These are phyloP conservation scores for Oryza coarctata DNA, from an alignment of 176 grass and related monocot species.

Conservation along the genomic window DNA sequence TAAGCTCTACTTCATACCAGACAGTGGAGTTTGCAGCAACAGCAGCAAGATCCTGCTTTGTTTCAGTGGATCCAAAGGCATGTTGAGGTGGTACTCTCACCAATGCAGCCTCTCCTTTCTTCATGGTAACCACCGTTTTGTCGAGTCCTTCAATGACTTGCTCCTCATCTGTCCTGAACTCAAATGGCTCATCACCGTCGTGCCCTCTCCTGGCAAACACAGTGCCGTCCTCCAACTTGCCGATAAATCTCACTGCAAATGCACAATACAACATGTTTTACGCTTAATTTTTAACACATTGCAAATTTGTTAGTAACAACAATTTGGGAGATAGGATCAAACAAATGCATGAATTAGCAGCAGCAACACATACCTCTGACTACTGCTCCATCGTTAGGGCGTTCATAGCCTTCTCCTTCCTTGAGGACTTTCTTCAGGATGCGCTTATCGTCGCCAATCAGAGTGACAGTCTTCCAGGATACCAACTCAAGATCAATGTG, in stretches of 20 bases:
- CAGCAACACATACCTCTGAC: constrained; percentile 54
- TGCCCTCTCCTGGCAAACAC: constrained; percentile 72
- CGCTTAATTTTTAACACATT: background rate
- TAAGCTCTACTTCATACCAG: constrained; percentile 77
- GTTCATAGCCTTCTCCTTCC: constrained; percentile 82
- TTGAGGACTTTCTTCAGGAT: constrained; percentile 81
- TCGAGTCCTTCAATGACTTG: constrained; percentile 75
- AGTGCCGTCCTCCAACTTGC: constrained; percentile 68
- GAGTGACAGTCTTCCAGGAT: constrained; percentile 73
- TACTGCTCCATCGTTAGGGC: constrained; percentile 77
- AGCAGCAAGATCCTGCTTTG: constrained; percentile 62
- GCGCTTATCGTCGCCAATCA: constrained; percentile 76
- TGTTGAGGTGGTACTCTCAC: constrained; percentile 62
- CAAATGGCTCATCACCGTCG: constrained; percentile 62
- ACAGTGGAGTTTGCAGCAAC: constrained; percentile 72
- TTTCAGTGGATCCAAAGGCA: constrained; percentile 64
- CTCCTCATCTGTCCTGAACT: constrained; percentile 82
- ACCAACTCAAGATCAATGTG: constrained; percentile 64
- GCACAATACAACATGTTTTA: background rate
- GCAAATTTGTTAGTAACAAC: background rate
- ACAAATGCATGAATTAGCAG: background rate
- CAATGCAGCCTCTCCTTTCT: constrained; percentile 74
- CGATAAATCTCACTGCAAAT: constrained; percentile 52
- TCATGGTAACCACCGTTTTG: constrained; percentile 64
- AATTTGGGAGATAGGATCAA: background rate